Evolutionary conservation across 192 early-diverging fungal genomes (phyloP).

Genomic region (Backusella macrospora): DNA sequence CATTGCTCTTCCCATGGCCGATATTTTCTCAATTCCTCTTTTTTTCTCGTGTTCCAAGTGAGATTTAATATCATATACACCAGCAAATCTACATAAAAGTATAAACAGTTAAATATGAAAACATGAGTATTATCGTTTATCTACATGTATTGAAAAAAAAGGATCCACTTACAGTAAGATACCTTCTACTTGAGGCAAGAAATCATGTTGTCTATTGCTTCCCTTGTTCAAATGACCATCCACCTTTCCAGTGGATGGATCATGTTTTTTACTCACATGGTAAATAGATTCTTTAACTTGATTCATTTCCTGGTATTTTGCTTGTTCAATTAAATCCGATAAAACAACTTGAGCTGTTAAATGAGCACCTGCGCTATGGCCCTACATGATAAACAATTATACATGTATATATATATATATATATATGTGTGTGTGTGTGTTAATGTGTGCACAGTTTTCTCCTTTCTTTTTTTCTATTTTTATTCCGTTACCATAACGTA

Average conservation of each 20-base stretch:
- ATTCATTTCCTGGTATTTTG: slow-evolving; percentile 18
- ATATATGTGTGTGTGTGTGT: neutral
- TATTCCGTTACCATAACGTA: slow-evolving; percentile 45
- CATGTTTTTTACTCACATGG: slow-evolving; percentile 24
- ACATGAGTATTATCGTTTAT: neutral
- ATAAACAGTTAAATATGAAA: too few species aligned
- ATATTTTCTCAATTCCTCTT: slow-evolving; percentile 58
- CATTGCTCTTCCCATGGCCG: slow-evolving; percentile 61
- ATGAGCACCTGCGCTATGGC: slow-evolving; percentile 50
- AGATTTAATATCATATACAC: slow-evolving; percentile 52
- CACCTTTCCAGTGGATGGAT: slow-evolving; percentile 7
- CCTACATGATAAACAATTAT: slow-evolving; percentile 26
- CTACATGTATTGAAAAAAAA: neutral
- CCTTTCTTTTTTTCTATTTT: neutral
- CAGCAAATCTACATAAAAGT: slow-evolving; percentile 44
- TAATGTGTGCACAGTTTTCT: neutral
- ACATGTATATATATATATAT: neutral
- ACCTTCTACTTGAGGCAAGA: slow-evolving; percentile 42
- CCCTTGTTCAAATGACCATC: neutral
- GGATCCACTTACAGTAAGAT: slow-evolving; percentile 38
- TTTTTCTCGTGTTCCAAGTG: slow-evolving; percentile 53
- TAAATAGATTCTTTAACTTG: neutral
- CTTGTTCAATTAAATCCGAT: slow-evolving; percentile 36
- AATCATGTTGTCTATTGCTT: neutral
- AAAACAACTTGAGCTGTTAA: slow-evolving; percentile 41